A percentile compares a stretch with the other conserved stretches of the same genome.
These are phyloP conservation scores for Neopestalotiopsis sp. DNA, from an alignment of 2,329 filamentous ascomycete genomes.

Conservation along the genomic window DNA sequence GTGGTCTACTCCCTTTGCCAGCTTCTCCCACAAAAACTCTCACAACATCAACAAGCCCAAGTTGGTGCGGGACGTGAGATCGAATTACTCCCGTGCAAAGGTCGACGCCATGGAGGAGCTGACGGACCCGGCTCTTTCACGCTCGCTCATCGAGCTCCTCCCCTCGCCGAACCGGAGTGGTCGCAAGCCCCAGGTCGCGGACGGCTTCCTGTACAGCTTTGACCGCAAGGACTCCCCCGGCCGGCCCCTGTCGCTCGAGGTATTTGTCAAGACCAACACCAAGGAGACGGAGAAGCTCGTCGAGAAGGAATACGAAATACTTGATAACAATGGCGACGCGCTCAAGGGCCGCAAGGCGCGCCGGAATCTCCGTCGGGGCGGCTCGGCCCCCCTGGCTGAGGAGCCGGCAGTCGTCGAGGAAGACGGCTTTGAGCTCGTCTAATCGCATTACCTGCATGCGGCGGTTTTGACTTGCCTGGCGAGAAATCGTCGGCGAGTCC, in stretches of 20 bases:
- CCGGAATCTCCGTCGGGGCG: conserved; percentile 41
- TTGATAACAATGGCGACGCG: conserved; percentile 49
- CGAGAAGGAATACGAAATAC: conserved; percentile 53
- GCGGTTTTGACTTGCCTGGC: background rate
- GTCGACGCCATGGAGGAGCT: conserved; percentile 41
- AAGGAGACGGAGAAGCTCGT: conserved; percentile 50
- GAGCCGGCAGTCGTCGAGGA: conserved; percentile 40
- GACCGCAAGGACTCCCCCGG: conserved; percentile 45
- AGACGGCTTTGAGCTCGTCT: conserved; percentile 48
- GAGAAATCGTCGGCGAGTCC: background rate
- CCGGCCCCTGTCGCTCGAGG: conserved; percentile 43
- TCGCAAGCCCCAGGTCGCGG: conserved; percentile 32
- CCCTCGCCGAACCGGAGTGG: conserved; percentile 27
- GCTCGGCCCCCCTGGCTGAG: conserved; percentile 27
- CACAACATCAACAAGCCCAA: conserved; percentile 45
- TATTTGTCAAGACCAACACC: conserved; percentile 41
- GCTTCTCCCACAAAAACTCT: conserved; percentile 21
- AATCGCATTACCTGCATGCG: conserved; percentile 14
- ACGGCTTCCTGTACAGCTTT: conserved; percentile 49
- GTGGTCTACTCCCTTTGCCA: conserved; percentile 12
- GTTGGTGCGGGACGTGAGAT: conserved; percentile 28
- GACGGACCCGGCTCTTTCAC: conserved; percentile 37
- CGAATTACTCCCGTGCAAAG: conserved; percentile 38
- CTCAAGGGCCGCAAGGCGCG: conserved; percentile 50
- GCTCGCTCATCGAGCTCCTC: conserved; percentile 40